A percentile compares a stretch with the other conserved stretches of the same genome.
phyloP scores from a whole-genome alignment of 2,329 filamentous ascomycete species.

The Trichoderma afroharzianum region DNA sequence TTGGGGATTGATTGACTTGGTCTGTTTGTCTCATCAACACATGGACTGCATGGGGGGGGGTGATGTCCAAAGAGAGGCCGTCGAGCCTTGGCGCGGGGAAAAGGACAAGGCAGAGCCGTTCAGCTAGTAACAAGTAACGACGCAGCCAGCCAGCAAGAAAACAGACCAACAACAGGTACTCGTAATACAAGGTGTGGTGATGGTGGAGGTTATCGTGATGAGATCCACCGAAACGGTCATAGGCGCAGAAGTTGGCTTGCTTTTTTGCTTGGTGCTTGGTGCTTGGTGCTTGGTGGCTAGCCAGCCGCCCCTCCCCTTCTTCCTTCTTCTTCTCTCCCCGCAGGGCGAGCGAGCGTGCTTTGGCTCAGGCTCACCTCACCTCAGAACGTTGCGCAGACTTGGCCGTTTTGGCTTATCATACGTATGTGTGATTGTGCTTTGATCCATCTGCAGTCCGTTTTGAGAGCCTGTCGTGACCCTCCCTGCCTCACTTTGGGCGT shows the following conservation, averaged over 20 bases:
- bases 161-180: not conserved
- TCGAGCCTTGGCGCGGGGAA: slow-evolving; percentile 18
- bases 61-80: not conserved
- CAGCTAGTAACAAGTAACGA: not conserved
- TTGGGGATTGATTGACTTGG: not conserved
- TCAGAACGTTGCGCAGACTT: not conserved
- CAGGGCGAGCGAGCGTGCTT: not conserved
- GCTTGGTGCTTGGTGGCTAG: not conserved
- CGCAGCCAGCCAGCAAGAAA: not conserved
- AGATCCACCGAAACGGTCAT: slow-evolving; percentile 17
- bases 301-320: not conserved
- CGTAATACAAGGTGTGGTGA: not conserved
- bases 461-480: not conserved
- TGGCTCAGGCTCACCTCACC: slow-evolving; percentile 1
- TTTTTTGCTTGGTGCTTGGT: not conserved
- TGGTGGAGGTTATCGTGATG: slow-evolving; percentile 13
- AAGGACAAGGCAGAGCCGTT: not conserved
- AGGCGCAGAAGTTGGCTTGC: not conserved
- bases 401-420: not conserved
- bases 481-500: not conserved
- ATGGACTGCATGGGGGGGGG: not conserved
- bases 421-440: not conserved
- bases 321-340: not conserved
- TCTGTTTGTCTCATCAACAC: slow-evolving; percentile 3
- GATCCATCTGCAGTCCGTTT: not conserved